Percentiles rank a stretch among this genome's conserved stretches.
Evolutionary conservation across 2,329 filamentous ascomycete genomes (phyloP).

Genomic region (Exutisphaerella laricina): DNA sequence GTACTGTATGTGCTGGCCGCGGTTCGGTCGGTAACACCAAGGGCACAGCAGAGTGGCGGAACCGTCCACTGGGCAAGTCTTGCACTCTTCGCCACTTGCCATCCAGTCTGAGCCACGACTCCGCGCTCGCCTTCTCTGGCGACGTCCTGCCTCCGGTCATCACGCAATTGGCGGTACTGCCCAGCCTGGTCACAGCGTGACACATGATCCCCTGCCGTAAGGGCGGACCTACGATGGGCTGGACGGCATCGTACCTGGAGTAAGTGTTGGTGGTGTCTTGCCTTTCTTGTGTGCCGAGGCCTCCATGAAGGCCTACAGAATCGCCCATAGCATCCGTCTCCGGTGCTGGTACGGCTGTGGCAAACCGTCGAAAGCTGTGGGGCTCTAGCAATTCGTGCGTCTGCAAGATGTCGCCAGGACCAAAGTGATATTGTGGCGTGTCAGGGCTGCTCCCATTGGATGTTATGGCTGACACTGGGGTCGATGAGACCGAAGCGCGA

Average conservation of each 20-base stretch:
- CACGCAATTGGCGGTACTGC: constrained; percentile 50
- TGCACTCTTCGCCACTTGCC: constrained; percentile 59
- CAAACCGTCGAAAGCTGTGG: constrained; percentile 36
- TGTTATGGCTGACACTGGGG: too few species aligned
- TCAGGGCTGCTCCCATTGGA: constrained; percentile 14
- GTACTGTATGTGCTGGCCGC: constrained; percentile 33
- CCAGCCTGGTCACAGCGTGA: constrained; percentile 66
- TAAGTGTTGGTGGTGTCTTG: constrained; percentile 44
- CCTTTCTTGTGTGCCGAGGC: constrained; percentile 45
- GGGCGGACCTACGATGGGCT: constrained; percentile 25
- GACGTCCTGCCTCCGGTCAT: constrained; percentile 75
- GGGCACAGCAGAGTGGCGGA: constrained; percentile 63
- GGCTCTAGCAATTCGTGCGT: constrained; percentile 26
- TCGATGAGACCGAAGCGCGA: constrained; percentile 17
- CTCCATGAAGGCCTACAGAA: constrained; percentile 39
- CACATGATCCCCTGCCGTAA: constrained; percentile 53
- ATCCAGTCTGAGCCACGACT: constrained; percentile 69
- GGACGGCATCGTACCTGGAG: constrained; percentile 27
- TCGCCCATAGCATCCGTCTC: constrained; percentile 27
- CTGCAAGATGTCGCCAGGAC: constrained; percentile 22
- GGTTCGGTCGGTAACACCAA: constrained; percentile 34
- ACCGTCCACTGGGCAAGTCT: constrained; percentile 64
- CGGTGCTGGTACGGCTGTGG: constrained; percentile 33
- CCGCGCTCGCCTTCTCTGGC: constrained; percentile 60
- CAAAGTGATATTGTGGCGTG: constrained; percentile 23